Percentiles rank a stretch among this genome's conserved stretches.
phyloP scores from a whole-genome alignment of 2,329 filamentous ascomycete genomes.

The Clonostachys rosea region DNA sequence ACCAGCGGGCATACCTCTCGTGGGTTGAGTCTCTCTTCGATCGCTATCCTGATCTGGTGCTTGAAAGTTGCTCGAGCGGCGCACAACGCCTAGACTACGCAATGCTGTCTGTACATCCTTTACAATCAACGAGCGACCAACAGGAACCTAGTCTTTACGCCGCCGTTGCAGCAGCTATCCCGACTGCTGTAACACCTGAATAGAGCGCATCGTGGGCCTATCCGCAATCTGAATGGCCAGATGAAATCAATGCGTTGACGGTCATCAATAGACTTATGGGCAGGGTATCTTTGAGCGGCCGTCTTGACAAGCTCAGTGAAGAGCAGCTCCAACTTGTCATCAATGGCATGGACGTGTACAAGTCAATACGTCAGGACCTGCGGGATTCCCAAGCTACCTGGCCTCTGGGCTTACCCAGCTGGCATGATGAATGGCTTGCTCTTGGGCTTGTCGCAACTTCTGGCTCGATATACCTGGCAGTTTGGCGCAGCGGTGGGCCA shows the following conservation, averaged over 20 bases:
- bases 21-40: constrained; percentile 20
- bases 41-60: constrained; percentile 16
- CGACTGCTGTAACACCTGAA: constrained; percentile 25
- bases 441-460: constrained; percentile 11
- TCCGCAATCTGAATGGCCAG: constrained; percentile 22
- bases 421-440: constrained; percentile 22
- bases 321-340: constrained; percentile 15
- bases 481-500: constrained; percentile 6
- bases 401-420: constrained; percentile 21
- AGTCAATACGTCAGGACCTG: constrained; percentile 13
- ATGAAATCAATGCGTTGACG: constrained; percentile 24
- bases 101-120: constrained; percentile 18
- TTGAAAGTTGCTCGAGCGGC: constrained; percentile 28
- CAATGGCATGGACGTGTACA: constrained; percentile 22
- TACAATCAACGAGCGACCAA: constrained; percentile 28
- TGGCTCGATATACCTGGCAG: constrained; percentile 4
- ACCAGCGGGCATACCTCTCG: constrained; percentile 21
- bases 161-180: constrained; percentile 18
- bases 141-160: constrained; percentile 21
- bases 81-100: constrained; percentile 27
- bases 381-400: constrained; percentile 15
- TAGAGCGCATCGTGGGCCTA: constrained; percentile 27
- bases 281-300: constrained; percentile 21
- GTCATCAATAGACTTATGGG: constrained; percentile 25
- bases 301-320: constrained; percentile 13